These are phyloP conservation scores for Pterulicium gracile DNA, from an alignment of 1,284 basidiomycete species.

Conservation along the genomic window DNA sequence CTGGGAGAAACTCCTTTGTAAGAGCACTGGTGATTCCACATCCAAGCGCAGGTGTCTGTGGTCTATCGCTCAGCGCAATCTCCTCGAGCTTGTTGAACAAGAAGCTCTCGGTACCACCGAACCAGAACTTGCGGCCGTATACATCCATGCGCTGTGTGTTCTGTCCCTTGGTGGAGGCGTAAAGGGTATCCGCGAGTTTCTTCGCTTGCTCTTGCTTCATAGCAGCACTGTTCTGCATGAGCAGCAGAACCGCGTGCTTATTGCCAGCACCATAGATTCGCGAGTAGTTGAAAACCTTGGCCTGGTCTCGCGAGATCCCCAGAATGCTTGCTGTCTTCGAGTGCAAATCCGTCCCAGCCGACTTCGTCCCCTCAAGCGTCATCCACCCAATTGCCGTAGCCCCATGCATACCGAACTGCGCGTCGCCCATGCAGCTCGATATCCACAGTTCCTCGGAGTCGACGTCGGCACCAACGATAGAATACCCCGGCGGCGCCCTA, in stretches of 20 bases:
- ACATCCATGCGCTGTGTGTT: constrained; percentile 64
- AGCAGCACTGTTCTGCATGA: constrained; percentile 78
- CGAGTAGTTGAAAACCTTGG: constrained; percentile 99
- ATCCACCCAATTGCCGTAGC: constrained; percentile 99
- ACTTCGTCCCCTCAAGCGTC: constrained; percentile 98
- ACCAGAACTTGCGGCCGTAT: constrained; percentile 86
- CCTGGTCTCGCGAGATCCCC: constrained; percentile 88
- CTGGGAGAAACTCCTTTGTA: constrained; percentile 79
- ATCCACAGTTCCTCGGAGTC: constrained; percentile 99
- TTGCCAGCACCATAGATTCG: constrained; percentile 98
- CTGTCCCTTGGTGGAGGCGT: constrained; percentile 89
- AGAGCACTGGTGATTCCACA: constrained; percentile 93
- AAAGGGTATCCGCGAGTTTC: constrained; percentile 76
- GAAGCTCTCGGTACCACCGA: constrained; percentile 92
- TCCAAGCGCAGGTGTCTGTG: constrained; percentile 87
- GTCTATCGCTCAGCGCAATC: constrained; percentile 82
- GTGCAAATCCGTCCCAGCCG: constrained; percentile 91
- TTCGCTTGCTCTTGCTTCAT: constrained; percentile 78
- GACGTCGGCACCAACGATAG: constrained; percentile 96
- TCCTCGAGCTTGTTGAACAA: constrained; percentile 99
- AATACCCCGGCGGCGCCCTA: constrained; percentile 85
- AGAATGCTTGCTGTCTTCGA: constrained; percentile 95
- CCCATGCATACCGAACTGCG: constrained; percentile 95
- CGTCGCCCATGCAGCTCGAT: constrained; percentile 97
- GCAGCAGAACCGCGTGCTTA: constrained; percentile 83